Conservation (phyloP, 352 stramenopile genomes). For the Globisporangium nunn region DNA sequence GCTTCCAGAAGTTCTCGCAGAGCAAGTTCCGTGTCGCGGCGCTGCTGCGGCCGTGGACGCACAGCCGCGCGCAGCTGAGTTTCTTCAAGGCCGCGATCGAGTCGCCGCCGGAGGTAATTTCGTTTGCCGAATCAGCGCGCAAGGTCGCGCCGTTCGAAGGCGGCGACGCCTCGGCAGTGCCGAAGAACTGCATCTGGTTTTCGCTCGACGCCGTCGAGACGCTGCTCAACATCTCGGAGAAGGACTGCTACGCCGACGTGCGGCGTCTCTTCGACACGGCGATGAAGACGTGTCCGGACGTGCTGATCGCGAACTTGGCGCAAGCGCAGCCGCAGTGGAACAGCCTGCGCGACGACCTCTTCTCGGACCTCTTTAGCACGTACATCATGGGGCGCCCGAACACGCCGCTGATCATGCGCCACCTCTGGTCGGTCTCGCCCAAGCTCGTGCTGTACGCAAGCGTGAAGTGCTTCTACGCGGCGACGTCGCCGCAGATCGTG, state of each 20-base stretch:
- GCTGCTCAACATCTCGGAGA: conserved; percentile 68
- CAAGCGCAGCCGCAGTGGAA: conserved; percentile 76
- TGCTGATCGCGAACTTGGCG: conserved; percentile 82
- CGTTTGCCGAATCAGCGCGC: conserved; percentile 70
- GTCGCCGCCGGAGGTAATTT: conserved; percentile 70
- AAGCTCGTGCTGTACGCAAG: conserved; percentile 86
- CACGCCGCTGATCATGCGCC: conserved; percentile 82
- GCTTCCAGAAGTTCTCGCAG: conserved; percentile 76
- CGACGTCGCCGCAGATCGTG: conserved; percentile 72
- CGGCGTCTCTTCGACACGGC: conserved; percentile 68
- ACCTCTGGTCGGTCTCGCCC: conserved; percentile 78
- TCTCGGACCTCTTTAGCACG: conserved; percentile 81
- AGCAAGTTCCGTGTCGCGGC: conserved; percentile 71
- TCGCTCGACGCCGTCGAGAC: conserved; percentile 81
- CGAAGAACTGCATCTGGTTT: conserved; percentile 85
- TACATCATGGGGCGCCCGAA: conserved; percentile 85
- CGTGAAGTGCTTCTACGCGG: conserved; percentile 83
- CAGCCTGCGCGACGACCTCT: conserved; percentile 75
- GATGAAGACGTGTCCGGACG: conserved; percentile 81
- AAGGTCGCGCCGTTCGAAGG: conserved; percentile 83
- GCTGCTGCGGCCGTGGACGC: conserved; percentile 72
- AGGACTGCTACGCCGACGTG: conserved; percentile 81
- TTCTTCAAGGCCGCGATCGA: conserved; percentile 77
- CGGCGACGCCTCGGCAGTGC: conserved; percentile 74
- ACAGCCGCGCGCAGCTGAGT: conserved; percentile 67